phyloP scores from a whole-genome alignment of 164 flowering plant species.

The Piper longum region DNA sequence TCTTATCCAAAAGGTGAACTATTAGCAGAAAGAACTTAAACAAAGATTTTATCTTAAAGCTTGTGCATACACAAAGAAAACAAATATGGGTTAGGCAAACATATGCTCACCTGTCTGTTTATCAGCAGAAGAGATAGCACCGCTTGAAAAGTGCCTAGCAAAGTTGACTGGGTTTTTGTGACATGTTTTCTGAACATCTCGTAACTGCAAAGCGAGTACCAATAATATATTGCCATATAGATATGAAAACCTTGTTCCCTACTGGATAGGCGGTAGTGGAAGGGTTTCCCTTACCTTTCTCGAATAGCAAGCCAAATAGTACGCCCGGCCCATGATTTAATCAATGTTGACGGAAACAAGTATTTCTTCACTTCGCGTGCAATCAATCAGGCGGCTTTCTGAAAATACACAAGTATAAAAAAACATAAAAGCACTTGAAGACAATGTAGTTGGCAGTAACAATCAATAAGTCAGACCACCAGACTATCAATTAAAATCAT shows the following conservation, averaged over 20 bases:
- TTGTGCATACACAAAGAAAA: neutral
- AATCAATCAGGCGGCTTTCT: neutral
- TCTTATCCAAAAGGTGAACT: too few species aligned
- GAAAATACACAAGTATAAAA: neutral
- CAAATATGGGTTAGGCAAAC: neutral
- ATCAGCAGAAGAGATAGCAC: constrained; percentile 11
- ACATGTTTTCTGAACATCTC: constrained; percentile 20
- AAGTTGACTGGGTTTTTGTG: constrained; percentile 21
- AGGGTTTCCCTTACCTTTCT: neutral
- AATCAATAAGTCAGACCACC: neutral
- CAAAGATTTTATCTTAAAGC: neutral
- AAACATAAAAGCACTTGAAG: neutral
- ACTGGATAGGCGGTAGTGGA: neutral
- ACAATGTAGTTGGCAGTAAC: neutral
- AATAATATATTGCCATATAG: neutral
- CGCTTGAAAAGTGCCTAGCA: constrained; percentile 35
- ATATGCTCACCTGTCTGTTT: constrained; percentile 27
- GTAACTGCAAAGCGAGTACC: constrained; percentile 23
- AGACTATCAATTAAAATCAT: too few species aligned
- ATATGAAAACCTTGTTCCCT: neutral
- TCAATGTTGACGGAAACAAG: neutral
- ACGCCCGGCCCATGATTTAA: neutral
- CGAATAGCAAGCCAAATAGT: neutral
- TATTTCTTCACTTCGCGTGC: neutral
- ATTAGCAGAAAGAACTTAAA: neutral